phyloP scores from a whole-genome alignment of 139 green algal genomes.

The Tetradesmus obliquus region DNA sequence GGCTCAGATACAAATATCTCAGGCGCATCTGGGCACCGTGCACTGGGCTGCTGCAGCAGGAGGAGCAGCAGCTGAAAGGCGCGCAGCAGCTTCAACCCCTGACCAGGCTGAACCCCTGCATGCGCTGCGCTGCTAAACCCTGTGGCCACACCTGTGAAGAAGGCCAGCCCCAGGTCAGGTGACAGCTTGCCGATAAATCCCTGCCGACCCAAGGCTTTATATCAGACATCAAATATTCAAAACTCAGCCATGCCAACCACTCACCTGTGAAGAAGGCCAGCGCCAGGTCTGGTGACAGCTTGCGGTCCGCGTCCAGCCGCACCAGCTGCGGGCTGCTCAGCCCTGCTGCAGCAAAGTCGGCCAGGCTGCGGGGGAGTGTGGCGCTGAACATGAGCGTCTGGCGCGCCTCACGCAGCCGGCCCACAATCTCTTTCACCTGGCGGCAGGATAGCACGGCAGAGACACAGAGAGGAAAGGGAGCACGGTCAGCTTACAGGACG shows the following conservation, averaged over 20 bases:
- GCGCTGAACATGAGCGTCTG: constrained; percentile 98
- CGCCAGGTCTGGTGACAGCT: constrained; percentile 87
- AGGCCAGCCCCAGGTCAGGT: constrained; percentile 83
- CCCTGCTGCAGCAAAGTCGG: constrained; percentile 93
- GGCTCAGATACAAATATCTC: too few species aligned
- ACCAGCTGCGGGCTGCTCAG: constrained; percentile 91
- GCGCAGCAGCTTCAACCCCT: too few species aligned
- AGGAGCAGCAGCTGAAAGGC: too few species aligned
- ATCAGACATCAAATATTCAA: too few species aligned
- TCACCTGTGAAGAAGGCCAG: constrained; percentile 87
- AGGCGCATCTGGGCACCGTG: too few species aligned
- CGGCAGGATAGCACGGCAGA: not conserved
- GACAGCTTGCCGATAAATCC: constrained; percentile 92
- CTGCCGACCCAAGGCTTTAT: constrained; percentile 81
- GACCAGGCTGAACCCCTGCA: too few species aligned
- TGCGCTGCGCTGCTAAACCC: too few species aligned
- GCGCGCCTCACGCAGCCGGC: constrained; percentile 68
- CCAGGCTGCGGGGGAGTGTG: constrained; percentile 91
- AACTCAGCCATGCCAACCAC: not conserved
- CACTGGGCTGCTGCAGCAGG: too few species aligned
- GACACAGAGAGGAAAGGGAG: not conserved
- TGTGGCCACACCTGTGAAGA: constrained; percentile 77
- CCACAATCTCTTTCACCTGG: constrained; percentile 83
- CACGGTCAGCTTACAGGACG: not conserved
- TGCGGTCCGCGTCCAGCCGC: constrained; percentile 93